These are phyloP conservation scores for Fusarium setosum DNA, from an alignment of 2,329 filamentous ascomycete genomes.

Conservation along the genomic window DNA sequence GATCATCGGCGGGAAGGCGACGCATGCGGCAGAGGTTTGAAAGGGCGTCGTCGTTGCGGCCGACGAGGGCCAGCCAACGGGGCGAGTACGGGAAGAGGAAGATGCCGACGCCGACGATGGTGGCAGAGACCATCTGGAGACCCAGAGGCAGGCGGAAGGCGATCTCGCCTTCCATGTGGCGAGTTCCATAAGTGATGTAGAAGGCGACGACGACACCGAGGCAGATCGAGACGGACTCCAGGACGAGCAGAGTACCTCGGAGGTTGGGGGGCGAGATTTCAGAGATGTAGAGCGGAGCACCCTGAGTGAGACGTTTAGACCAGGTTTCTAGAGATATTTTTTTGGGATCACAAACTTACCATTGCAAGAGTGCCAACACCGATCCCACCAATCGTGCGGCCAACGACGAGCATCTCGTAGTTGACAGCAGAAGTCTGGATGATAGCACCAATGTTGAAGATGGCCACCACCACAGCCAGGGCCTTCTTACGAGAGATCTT, in stretches of 20 bases:
- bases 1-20: conserved; percentile 64
- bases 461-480: background rate
- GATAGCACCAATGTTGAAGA: background rate
- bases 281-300: background rate
- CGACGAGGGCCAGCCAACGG: conserved; percentile 75
- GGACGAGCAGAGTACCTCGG: background rate
- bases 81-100: conserved; percentile 73
- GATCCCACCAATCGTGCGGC: background rate
- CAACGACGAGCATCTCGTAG: background rate
- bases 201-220: background rate
- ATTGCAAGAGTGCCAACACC: background rate
- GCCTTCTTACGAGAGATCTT: background rate
- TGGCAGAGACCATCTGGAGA: conserved; percentile 62
- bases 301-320: background rate
- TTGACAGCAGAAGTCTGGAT: background rate
- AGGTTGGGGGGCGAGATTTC: background rate
- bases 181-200: background rate
- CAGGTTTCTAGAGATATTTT: background rate
- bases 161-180: conserved; percentile 22
- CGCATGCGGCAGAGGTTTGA: conserved; percentile 67
- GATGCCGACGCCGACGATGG: conserved; percentile 65
- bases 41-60: conserved; percentile 72
- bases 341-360: background rate
- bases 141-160: conserved; percentile 50
- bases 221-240: background rate